Evolutionary conservation across 192 early-diverging fungal species (phyloP).

Genomic region (Coemansia sp.): DNA sequence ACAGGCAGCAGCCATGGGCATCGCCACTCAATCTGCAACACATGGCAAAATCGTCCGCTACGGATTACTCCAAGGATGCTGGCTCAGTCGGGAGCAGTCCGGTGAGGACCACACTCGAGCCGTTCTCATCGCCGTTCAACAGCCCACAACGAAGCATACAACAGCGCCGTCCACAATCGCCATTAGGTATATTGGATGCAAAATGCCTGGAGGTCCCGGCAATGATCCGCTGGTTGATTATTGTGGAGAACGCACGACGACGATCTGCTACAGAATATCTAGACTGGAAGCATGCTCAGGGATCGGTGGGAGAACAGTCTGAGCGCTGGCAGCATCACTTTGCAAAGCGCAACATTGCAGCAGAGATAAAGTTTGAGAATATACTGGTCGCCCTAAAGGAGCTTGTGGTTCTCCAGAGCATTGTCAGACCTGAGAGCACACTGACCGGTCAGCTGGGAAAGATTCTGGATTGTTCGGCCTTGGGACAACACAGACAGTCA

Average conservation of each 20-base stretch:
- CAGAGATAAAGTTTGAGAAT: conserved; percentile 48
- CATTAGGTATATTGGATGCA: not conserved
- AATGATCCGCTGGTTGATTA: conserved; percentile 28
- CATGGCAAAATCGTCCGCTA: conserved; percentile 6
- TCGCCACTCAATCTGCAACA: conserved; percentile 32
- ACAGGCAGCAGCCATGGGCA: conserved; percentile 29
- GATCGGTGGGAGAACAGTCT: conserved; percentile 35
- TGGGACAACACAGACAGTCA: not conserved
- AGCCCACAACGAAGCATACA: not conserved
- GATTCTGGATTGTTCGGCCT: not conserved
- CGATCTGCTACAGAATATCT: conserved; percentile 18
- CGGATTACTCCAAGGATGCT: not conserved
- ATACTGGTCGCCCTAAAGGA: conserved; percentile 48
- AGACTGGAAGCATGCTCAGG: conserved; percentile 20
- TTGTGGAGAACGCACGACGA: conserved; percentile 35
- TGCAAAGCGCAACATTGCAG: conserved; percentile 44
- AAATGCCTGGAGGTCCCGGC: conserved; percentile 20
- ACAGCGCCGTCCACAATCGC: not conserved
- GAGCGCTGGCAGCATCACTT: conserved; percentile 49
- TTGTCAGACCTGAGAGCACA: conserved; percentile 2
- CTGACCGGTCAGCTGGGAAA: conserved; percentile 23
- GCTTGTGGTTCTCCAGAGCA: conserved; percentile 33
- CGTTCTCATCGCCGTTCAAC: conserved; percentile 18
- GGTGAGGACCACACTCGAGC: not conserved
- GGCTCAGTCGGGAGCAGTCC: not conserved